Evolutionary conservation across 352 stramenopile genomes (phyloP), one percentile per base, ranked within the genome.

Genomic region (Globisporangium okanoganense): DNA sequence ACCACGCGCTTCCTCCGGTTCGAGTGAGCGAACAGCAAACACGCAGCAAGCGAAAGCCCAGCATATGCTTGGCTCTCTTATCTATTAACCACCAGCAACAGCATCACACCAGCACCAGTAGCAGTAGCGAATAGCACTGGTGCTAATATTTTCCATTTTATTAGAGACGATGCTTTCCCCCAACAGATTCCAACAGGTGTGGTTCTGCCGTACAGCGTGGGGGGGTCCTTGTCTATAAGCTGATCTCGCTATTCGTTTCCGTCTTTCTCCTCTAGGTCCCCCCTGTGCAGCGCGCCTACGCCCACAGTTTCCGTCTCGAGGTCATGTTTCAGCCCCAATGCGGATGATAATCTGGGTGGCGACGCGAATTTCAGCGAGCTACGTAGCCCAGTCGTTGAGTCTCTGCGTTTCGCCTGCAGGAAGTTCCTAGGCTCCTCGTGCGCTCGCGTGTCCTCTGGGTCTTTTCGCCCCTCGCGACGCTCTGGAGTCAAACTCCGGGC

Each of bases 1-100:
- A 59, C 48, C 31, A 63, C 61, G 56, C 61, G 55, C 27, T 56
- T 62, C n/a, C 45, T 67, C 10, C 61, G 55, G 27, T 36, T 29
- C 35, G 47, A 63, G 47, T 63, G 43, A 51, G 10, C 20, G n/a
- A 20, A 33, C 16, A 35, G 45, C 22, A 51, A 18, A 36, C 47
- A 53, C 20, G 18, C 45, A 9, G 12, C 24, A 51, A 53, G 47
- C 47, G 7, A 13, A 35, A 52, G 47, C 14, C 47, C n/a, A n/a
- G 22, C 12, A 12, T 7, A 29, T 52, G 47, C 36, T 1, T 18
- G 9, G 2, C 47, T 35, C n/a, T 53, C 47, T 53, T 53, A 53
- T 53, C 47, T 53, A 53, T 53, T 53, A 53, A 10, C 25, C 47
- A 18, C 25, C 22, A 22, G 9, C 24, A 53, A 16, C 44, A 53